Evolutionary conservation across 305 asterid genomes (phyloP), one percentile per base, ranked within the genome.

Genomic region (Fraxinus sp.): DNA sequence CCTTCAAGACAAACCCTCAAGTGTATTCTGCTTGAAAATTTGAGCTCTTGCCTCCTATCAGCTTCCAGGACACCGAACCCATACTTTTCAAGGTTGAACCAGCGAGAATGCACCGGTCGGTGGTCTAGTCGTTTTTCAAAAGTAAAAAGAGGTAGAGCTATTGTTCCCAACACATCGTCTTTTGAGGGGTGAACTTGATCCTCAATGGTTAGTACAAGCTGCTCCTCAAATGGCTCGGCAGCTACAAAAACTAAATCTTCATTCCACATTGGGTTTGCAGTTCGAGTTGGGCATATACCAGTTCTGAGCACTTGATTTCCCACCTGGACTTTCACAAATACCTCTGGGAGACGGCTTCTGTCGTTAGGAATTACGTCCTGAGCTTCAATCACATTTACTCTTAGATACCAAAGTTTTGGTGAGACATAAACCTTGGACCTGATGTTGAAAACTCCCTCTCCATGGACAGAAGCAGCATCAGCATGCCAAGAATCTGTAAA

Each of bases 401-500:
- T 86, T 10, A 90, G 83, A 81, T 90, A 90, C 93, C 93, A 90
- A 41, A 90, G 92, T 82, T 89, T 90, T 16, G 93, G 93, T 1
- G 93, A 88, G 79, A 90, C 88, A 49, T 90, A 90, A 30, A 90
- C 93, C 84, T 90, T 90, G 80, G 92, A 89, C 81, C 90, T 82
- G 20, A 89, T 82, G 77, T 83, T 89, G 32, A 84, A 78, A 74
- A 86, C 87, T 24, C 92, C 93, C 70, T 90, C 91, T 62, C 92
- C 92, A 66, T 88, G 87, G 7, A 88, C 92, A 30, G 66, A 78
- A 36, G 93, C 91, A 64, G 93, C 89, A 82, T 90, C 92, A 41
- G 93, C 84, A 85, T 90, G 93, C 93, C 93, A 90, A 10, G 93
- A 91, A 37, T 90, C 92, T 44, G 94, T 88, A 79, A 90, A 90